A percentile compares a stretch with the other conserved stretches of the same genome.
Conservation (phyloP, 1,284 basidiomycete species). For the Cutaneotrichosporon spelunceum region DNA sequence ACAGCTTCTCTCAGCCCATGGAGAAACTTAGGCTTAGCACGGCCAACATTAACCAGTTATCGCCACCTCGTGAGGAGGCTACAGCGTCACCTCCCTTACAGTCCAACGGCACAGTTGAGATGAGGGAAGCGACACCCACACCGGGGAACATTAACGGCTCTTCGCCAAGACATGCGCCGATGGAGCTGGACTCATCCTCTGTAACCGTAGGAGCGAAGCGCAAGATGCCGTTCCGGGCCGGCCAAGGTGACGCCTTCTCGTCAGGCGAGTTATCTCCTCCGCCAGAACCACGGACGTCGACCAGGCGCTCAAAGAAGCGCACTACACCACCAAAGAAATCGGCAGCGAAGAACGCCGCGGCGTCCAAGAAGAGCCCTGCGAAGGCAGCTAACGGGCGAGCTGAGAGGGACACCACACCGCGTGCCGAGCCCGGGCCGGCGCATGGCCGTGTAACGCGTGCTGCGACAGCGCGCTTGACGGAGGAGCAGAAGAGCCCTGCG, state of each 20-base stretch:
- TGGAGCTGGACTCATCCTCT: slow-evolving; percentile 2
- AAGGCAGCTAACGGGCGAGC: neutral
- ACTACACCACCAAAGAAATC: neutral
- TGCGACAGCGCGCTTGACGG: neutral
- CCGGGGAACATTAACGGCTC: neutral
- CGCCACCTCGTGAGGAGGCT: slow-evolving; percentile 5
- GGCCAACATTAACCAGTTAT: slow-evolving; percentile 3
- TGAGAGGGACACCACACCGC: slow-evolving; percentile 2
- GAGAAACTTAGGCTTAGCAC: slow-evolving; percentile 32
- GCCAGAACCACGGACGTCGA: neutral
- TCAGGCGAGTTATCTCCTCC: neutral
- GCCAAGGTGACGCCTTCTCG: neutral
- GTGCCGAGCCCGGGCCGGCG: neutral
- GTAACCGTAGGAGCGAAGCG: slow-evolving; percentile 1
- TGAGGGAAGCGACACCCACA: neutral
- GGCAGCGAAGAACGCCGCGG: neutral
- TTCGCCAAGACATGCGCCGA: neutral
- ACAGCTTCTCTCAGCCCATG: slow-evolving; percentile 44
- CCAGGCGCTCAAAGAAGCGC: neutral
- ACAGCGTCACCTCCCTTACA: neutral
- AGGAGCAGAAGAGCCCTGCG: neutral
- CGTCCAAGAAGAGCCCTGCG: neutral
- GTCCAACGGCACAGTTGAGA: neutral
- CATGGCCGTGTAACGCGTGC: slow-evolving; percentile 1
- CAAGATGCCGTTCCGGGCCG: neutral